Conservation (phyloP, 352 stramenopile genomes). For the Phytophthora megakarya region DNA sequence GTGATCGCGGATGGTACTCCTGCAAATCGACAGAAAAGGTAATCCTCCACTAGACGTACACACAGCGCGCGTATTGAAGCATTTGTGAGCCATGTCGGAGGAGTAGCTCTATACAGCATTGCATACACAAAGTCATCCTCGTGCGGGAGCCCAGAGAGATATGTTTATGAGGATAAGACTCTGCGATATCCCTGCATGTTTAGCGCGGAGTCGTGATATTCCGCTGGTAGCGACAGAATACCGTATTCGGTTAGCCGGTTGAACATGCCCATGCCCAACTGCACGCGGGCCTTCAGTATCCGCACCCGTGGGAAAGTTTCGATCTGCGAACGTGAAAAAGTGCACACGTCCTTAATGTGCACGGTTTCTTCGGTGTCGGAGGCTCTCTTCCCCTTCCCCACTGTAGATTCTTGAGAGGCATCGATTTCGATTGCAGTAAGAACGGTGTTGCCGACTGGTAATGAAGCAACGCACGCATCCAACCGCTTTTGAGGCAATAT, state of each 20-base stretch:
- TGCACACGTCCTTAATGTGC: conserved; percentile 1
- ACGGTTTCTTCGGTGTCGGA: too few relatives aligned
- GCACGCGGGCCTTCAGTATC: background rate
- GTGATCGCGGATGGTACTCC: background rate
- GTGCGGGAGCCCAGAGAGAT: background rate
- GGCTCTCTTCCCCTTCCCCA: too few relatives aligned
- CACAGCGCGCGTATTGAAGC: conserved; percentile 1
- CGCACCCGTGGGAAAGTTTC: conserved; percentile 2
- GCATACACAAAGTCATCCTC: background rate
- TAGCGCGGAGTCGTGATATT: background rate
- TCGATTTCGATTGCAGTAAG: too few relatives aligned
- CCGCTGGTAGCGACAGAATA: background rate
- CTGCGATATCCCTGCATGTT: background rate
- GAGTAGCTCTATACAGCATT: conserved; percentile 6
- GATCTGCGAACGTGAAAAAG: conserved; percentile 11
- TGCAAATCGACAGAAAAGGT: background rate
- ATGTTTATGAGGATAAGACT: conserved; percentile 2
- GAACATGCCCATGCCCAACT: background rate
- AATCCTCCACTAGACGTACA: background rate
- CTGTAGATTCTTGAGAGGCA: too few relatives aligned
- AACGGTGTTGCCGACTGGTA: too few relatives aligned
- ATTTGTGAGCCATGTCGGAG: conserved; percentile 1
- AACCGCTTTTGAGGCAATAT: too few relatives aligned
- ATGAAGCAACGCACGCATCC: too few relatives aligned
- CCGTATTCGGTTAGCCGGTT: too few relatives aligned